Percentiles rank a stretch among this genome's conserved stretches.
phyloP scores from a whole-genome alignment of 495 filamentous ascomycete genomes.

The Hyaloscypha hepaticicola region DNA sequence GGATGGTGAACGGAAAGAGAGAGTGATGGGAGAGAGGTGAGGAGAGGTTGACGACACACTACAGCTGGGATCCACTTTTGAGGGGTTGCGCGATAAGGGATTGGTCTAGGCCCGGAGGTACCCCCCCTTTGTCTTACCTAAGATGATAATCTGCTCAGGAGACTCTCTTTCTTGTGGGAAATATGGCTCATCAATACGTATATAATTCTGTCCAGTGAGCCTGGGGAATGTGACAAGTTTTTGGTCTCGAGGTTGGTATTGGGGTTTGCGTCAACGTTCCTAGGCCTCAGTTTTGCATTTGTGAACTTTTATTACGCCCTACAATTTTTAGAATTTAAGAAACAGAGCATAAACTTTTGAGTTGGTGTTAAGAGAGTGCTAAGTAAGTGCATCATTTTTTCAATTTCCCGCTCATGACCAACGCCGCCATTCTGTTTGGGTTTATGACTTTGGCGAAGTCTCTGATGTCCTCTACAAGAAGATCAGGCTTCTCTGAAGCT shows the following conservation, averaged over 20 bases:
- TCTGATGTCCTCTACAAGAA: slow-evolving; percentile 53
- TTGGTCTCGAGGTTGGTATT: neutral
- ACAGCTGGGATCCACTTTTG: slow-evolving; percentile 13
- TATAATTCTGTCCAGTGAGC: neutral
- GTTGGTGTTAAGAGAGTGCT: neutral
- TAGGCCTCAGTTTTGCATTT: too few species aligned
- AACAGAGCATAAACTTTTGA: too few species aligned
- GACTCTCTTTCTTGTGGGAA: neutral
- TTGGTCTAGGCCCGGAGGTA: neutral
- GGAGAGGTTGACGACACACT: neutral
- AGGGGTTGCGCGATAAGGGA: slow-evolving; percentile 5
- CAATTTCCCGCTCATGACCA: slow-evolving; percentile 21
- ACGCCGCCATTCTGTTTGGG: slow-evolving; percentile 6
- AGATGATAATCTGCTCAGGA: neutral
- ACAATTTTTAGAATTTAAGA: too few species aligned
- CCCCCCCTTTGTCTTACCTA: neutral
- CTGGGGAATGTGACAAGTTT: neutral
- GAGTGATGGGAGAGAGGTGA: slow-evolving; percentile 9
- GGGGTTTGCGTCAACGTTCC: neutral
- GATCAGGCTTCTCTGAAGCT: slow-evolving; percentile 54
- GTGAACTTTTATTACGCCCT: too few species aligned
- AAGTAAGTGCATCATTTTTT: slow-evolving; percentile 3
- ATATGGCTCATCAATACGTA: neutral
- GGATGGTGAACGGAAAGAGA: slow-evolving; percentile 10
- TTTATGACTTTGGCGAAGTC: slow-evolving; percentile 37